Evolutionary conservation across 495 filamentous ascomycete genomes (phyloP).

Genomic region (Podospora australis): DNA sequence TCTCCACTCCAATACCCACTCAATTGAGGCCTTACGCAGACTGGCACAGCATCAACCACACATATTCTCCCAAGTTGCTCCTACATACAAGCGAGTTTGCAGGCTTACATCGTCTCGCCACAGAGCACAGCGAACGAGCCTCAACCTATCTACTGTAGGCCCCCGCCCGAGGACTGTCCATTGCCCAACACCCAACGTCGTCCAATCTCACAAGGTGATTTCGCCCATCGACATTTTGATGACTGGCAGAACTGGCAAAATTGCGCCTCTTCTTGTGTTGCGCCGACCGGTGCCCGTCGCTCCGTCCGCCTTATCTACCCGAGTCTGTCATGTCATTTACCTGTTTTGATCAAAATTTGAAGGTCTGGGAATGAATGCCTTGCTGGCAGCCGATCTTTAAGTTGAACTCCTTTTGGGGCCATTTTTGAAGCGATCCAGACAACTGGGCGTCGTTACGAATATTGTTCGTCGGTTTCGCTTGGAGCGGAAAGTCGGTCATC

Average conservation of each 20-base stretch:
- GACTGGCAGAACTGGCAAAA: conserved; percentile 1
- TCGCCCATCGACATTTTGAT: background rate
- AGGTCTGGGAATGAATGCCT: no score
- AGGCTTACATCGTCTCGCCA: conserved; percentile 19
- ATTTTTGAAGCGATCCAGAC: no score
- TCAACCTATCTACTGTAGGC: no score
- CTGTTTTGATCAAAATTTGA: no score
- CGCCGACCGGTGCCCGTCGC: background rate
- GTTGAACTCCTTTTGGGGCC: no score
- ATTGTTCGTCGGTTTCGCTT: no score
- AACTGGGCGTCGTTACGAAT: no score
- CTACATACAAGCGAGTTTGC: conserved; percentile 16
- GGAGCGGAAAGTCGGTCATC: no score
- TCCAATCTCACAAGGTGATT: no score
- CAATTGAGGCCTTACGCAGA: conserved; percentile 26
- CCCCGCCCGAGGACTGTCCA: background rate
- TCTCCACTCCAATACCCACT: conserved; percentile 19
- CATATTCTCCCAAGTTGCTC: conserved; percentile 24
- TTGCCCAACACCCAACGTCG: no score
- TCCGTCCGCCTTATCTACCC: background rate
- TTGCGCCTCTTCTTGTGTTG: background rate
- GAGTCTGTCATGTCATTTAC: background rate
- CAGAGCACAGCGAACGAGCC: conserved; percentile 11
- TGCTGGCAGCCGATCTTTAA: no score
- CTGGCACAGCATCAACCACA: conserved; percentile 20